Base-by-base conservation (phyloP, 805 yeast species). In the Yarrowia divulgata region DNA sequence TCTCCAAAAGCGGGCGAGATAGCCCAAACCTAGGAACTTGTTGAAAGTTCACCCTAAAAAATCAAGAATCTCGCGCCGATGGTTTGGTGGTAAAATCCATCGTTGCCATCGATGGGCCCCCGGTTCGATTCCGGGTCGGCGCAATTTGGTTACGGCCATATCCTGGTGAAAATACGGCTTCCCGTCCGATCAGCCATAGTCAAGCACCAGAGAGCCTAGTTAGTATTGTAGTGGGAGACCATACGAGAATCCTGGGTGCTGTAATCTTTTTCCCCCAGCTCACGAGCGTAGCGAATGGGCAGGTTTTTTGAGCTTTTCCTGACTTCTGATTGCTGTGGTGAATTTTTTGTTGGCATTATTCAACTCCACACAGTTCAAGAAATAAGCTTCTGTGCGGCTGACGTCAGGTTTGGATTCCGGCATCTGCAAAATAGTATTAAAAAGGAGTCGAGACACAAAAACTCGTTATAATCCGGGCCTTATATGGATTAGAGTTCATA, bases 41-140 rank as follows among this genome's bases (percentile, higher is more conserved):
- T n/a, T n/a, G n/a, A n/a, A n/a, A 49, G 23, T 49, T 9, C 55
- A 18, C 37, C 34, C n/a, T 50, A 18, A 69, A 2, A 8, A 3
- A 12, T 12, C 50, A 23, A 4, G 12, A 29, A 48, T 14, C 10
- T 3, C 32, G 43, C 43, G 43, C 43, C 43, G 43, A 52, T 35
- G 43, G 58, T 52, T 52, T 52, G 35, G 58, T 52, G 58, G 58
- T 52, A 52, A 52, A 52, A 52, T 52, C 58, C 58, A 52, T 52
- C 58, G 58, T 52, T 52, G 58, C 58, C 58, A 52, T 52, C 58
- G 58, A 52, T 52, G 58, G 58, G 58, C 58, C 58, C 58, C 58
- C 58, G 58, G 58, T 52, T 52, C 57, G 57, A 52, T 52, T 52
- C 57, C 57, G 57, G 57, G 57, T 52, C 57, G 57, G 57, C 57